phyloP scores from a whole-genome alignment of 2,329 filamentous ascomycete genomes.

The Exophiala alcalophila region DNA sequence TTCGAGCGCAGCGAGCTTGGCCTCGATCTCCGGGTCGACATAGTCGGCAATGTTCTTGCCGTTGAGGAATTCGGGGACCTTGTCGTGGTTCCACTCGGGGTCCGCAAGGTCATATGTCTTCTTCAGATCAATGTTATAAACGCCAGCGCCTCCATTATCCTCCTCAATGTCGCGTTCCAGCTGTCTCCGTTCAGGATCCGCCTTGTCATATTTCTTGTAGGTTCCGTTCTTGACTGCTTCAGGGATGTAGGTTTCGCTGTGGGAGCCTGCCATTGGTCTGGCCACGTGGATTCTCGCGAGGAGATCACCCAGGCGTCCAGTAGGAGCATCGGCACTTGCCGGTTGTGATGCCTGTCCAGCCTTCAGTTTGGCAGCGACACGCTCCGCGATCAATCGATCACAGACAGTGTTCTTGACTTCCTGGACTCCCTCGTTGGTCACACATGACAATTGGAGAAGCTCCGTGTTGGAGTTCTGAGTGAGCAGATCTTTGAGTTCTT shows the following conservation, averaged over 20 bases:
- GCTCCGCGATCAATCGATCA: constrained; percentile 85
- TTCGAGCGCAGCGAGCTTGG: constrained; percentile 85
- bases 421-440: constrained; percentile 90
- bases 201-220: constrained; percentile 84
- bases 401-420: constrained; percentile 93
- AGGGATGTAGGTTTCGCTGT: constrained; percentile 80
- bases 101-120: constrained; percentile 84
- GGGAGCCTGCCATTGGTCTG: constrained; percentile 78
- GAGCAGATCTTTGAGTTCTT: constrained; percentile 72
- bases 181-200: constrained; percentile 74
- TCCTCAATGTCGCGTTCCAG: constrained; percentile 85
- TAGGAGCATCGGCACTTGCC: constrained; percentile 69
- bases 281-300: constrained; percentile 95
- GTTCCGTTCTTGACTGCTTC: constrained; percentile 66
- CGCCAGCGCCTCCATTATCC: constrained; percentile 90
- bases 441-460: constrained; percentile 88
- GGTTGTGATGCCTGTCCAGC: constrained; percentile 81
- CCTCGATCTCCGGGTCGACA: constrained; percentile 93
- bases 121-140: constrained; percentile 90
- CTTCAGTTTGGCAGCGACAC: constrained; percentile 94
- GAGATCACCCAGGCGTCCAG: constrained; percentile 81
- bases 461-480: constrained; percentile 82
- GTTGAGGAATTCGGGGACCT: constrained; percentile 88
- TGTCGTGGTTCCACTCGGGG: constrained; percentile 93
- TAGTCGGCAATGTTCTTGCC: constrained; percentile 98